Base-by-base conservation (phyloP, 768 basidiomycete genomes). In the Pleurotus ostreatus region DNA sequence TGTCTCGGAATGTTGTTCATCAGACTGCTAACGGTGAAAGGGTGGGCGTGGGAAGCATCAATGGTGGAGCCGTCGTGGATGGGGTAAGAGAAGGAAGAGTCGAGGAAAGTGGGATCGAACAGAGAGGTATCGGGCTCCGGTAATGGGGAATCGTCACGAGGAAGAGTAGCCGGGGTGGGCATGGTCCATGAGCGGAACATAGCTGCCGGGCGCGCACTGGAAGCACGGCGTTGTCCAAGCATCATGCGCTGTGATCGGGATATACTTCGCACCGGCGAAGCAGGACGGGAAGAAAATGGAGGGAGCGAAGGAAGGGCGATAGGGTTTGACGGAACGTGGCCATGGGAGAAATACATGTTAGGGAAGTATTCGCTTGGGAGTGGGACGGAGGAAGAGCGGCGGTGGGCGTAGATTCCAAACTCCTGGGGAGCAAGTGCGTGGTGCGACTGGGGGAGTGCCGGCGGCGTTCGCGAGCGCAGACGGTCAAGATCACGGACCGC, bases 341-440 rank as follows among this genome's bases (percentile, higher is more conserved):
- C 56, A 49, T 55, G 60, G 13, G 56, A 58, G 57, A 55, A 59
- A 57, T 59, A 44, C 51, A 40, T 60, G 47, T 30, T 60, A 49
- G 45, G 40, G 61, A 57, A 66, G 62, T 39, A 68, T 46, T 73
- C 71, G 59, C 77, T 77, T 2, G 80, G 81, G 8, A 85, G 78
- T 1, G 85, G 86, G 0, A 85, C 85, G 0, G 84, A 85, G 0
- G 85, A 87, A 1, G 84, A 75, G 0, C 85, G 78, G 55, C 85
- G 81, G 13, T 74, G 76, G 7, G 69, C 69, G 61, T 74, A 76
- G 30, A 70, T 55, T 0, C 53, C 54, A 1, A 54, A 57, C 39
- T 61, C 44, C n/a, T 60, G 57, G 23, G 60, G 48, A 59, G 57
- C 56, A 46, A 54, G 55, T 37, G 59, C 59, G 22, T n/a, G 63